Evolutionary conservation across 176 grass and related monocot species (phyloP).

Genomic region (Neostapfia colusana): DNA sequence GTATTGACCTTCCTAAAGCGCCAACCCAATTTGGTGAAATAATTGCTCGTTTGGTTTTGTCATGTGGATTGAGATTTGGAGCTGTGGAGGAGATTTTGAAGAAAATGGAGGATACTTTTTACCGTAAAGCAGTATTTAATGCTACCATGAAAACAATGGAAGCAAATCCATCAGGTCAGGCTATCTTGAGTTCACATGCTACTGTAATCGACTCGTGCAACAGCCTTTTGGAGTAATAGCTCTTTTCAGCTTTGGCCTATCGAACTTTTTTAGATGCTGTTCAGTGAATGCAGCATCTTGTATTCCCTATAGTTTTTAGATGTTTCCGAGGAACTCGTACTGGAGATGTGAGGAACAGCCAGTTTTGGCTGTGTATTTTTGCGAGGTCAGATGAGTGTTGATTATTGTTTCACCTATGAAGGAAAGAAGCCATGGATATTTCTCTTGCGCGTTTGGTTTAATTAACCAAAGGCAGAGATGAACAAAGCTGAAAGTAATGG

Average conservation of each 20-base stretch:
- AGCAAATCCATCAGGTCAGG: slow-evolving; percentile 56
- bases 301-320: slow-evolving; percentile 54
- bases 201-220: slow-evolving; percentile 54
- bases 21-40: slow-evolving; percentile 80
- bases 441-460: slow-evolving; percentile 28
- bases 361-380: slow-evolving; percentile 72
- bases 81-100: slow-evolving; percentile 68
- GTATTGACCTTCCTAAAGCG: slow-evolving; percentile 90
- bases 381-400: slow-evolving; percentile 62
- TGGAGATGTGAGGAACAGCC: slow-evolving; percentile 57
- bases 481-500: slow-evolving; percentile 60
- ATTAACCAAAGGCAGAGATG: slow-evolving; percentile 41
- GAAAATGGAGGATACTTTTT: slow-evolving; percentile 67
- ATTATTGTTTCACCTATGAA: slow-evolving; percentile 47
- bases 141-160: slow-evolving; percentile 49
- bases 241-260: slow-evolving; percentile 23
- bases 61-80: slow-evolving; percentile 60
- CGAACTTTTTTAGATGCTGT: slow-evolving; percentile 38
- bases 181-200: slow-evolving; percentile 58
- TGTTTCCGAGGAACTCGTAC: slow-evolving; percentile 56
- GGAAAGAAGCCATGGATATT: slow-evolving; percentile 67
- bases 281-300: slow-evolving; percentile 31
- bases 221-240: slow-evolving; percentile 42
- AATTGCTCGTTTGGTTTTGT: slow-evolving; percentile 56
- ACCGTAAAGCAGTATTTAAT: slow-evolving; percentile 47